These are phyloP conservation scores for Fusarium algeriense DNA, from an alignment of 2,329 filamentous ascomycete species.

Conservation along the genomic window DNA sequence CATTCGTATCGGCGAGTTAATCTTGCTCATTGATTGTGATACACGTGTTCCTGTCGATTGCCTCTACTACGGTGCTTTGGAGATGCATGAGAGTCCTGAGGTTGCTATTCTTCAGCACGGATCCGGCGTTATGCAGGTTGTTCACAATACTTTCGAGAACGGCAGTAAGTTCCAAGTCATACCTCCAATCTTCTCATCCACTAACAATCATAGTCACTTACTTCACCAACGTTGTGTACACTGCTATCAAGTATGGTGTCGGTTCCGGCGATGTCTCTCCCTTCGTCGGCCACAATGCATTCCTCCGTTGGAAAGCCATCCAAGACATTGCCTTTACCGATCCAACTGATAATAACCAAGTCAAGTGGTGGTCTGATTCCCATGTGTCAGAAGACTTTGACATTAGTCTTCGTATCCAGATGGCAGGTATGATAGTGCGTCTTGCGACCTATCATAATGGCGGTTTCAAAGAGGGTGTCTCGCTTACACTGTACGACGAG, in stretches of 20 bases:
- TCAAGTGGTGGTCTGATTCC: slow-evolving; percentile 79
- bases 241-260: slow-evolving; percentile 76
- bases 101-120: slow-evolving; percentile 79
- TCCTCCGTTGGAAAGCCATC: slow-evolving; percentile 72
- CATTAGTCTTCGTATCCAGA: slow-evolving; percentile 78
- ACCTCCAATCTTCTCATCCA: neutral
- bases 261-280: slow-evolving; percentile 78
- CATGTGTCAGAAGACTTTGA: slow-evolving; percentile 85
- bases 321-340: slow-evolving; percentile 43
- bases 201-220: slow-evolving; percentile 65
- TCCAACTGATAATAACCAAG: slow-evolving; percentile 59
- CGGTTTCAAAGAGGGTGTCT: slow-evolving; percentile 80
- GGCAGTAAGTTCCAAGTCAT: slow-evolving; percentile 50
- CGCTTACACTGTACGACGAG: slow-evolving; percentile 79
- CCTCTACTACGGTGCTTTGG: slow-evolving; percentile 75
- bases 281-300: slow-evolving; percentile 83
- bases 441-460: slow-evolving; percentile 76
- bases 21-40: slow-evolving; percentile 75
- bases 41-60: slow-evolving; percentile 73
- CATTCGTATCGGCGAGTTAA: slow-evolving; percentile 67
- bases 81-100: slow-evolving; percentile 77
- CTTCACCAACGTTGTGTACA: slow-evolving; percentile 84
- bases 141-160: slow-evolving; percentile 78
- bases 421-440: slow-evolving; percentile 75
- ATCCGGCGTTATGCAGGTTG: slow-evolving; percentile 82